Evolutionary conservation across 768 basidiomycete genomes (phyloP), one percentile per base, ranked within the genome.

Genomic region (Dioszegia aurantiaca): DNA sequence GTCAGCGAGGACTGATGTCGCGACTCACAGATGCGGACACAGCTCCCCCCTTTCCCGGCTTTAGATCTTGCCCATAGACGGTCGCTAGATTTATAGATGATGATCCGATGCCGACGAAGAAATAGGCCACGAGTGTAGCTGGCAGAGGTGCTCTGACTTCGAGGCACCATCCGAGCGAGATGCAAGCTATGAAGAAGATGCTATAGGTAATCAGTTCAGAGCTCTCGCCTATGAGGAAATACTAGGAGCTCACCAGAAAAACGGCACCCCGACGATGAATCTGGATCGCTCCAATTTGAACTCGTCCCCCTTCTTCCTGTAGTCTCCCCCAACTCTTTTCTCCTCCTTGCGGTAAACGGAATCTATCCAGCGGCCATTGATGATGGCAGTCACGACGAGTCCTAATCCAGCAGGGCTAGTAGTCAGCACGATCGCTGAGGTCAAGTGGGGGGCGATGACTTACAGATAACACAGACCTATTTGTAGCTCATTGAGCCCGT

Each of bases 401-500:
- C 90, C 91, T 16, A 83, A 82, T 1, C 89, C 90, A 49, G 86
- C 82, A 1, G 85, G 83, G 14, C 72, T 72, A 55, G 3, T 2
- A 33, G 19, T 57, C 23, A 48, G 56, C 27, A 31, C 43, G 21
- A 28, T 27, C 14, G 12, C 23, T 4, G 27, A 26, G 27, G 6
- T n/a, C 30, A n/a, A n/a, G n/a, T n/a, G n/a, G n/a, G n/a, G n/a
- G n/a, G n/a, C n/a, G n/a, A n/a, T 27, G 9, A 63, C 71, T 56
- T 56, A 74, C 54, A 91, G 77, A 78, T 86, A 92, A 72, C 87
- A 90, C 4, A 92, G 76, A 2, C 90, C 90, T 30, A 88, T 80
- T 23, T 83, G 80, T 3, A 84, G 84, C 60, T 87, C 82, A 56
- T 74, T 81, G 19, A 89, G 78, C 60, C 76, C 81, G 62, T 91